Base-by-base conservation (phyloP, 208 protist species). In the Herpetomonas samuelpessoai region DNA sequence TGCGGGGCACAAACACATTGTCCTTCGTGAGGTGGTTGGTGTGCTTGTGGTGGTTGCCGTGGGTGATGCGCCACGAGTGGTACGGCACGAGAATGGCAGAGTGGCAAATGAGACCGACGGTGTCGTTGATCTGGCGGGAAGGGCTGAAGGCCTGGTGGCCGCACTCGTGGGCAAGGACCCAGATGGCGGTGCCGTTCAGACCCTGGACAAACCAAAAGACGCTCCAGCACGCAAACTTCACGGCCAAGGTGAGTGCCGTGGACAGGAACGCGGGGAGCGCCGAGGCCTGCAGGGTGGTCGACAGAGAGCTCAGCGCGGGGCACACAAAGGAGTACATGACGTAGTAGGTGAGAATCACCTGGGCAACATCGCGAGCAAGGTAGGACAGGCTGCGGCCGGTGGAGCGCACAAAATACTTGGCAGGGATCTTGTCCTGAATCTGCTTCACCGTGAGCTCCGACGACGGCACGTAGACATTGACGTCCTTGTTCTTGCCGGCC, bases 141-240 rank as follows among this genome's bases (percentile, higher is more conserved):
- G 89, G 70, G 31, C 78, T 86, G 79, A 98, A 98, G 54, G 79
- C 91, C 41, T 93, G 80, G 66, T 98, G 96, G 25, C 96, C 96
- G 66, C 96, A 98, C 72, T 98, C 96, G 60, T 98, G 96, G 3
- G 88, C 94, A 4, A 98, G 35, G 6, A 98, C 92, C 94, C 96
- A 98, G 0, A 97, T 30, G 9, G 86, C 93, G 1, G 93, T 97
- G 49, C 70, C 65, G 65, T 82, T 92, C 22, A 91, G 62, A 38
- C 95, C 93, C 64, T 96, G 84, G 19, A 92, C 65, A 62, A 92
- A 86, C 83, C 86, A 93, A 53, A 88, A 96, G 25, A 67, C 46
- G 30, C 62, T 74, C 86, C 87, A 96, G 27, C 53, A 44, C 24
- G 50, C 28, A n/a, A 80, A 68, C 51, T 80, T 76, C 22, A 80